phyloP scores from a whole-genome alignment of 768 basidiomycete species.

The Inosperma sp. region DNA sequence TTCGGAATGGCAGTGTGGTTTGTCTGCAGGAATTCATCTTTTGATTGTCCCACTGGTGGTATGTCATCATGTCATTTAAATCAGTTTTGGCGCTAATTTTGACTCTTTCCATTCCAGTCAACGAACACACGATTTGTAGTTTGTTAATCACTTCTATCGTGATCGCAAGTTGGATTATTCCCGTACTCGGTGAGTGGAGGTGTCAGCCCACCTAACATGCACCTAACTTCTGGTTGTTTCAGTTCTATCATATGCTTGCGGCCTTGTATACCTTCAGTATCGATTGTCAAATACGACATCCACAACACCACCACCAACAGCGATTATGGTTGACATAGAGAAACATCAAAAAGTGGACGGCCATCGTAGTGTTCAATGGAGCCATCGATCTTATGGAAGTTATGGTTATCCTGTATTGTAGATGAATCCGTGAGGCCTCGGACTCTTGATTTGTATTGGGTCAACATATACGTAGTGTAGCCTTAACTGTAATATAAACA shows the following conservation, averaged over 20 bases:
- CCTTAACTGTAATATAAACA: too few species aligned
- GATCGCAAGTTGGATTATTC: slow-evolving; percentile 25
- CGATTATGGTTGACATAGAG: slow-evolving; percentile 10
- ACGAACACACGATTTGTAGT: slow-evolving; percentile 21
- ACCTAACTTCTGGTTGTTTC: not conserved
- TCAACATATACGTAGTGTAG: too few species aligned
- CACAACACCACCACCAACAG: not conserved
- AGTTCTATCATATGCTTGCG: slow-evolving; percentile 18
- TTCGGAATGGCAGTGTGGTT: slow-evolving; percentile 25
- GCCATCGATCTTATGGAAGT: not conserved
- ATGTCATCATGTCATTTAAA: not conserved
- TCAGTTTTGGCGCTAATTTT: not conserved
- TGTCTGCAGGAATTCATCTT: slow-evolving; percentile 19
- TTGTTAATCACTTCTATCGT: slow-evolving; percentile 20
- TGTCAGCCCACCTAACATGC: not conserved
- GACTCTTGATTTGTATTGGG: too few species aligned
- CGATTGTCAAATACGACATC: slow-evolving; percentile 8
- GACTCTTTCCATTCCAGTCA: slow-evolving; percentile 10
- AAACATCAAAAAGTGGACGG: slow-evolving; percentile 10
- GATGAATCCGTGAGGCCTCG: not conserved
- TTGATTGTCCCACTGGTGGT: slow-evolving; percentile 22
- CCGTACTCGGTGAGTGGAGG: slow-evolving; percentile 19
- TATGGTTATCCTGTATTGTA: slow-evolving; percentile 6
- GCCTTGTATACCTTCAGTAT: slow-evolving; percentile 16
- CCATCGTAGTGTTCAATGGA: slow-evolving; percentile 4